Evolutionary conservation across 768 basidiomycete species (phyloP), one percentile per base, ranked within the genome.

Genomic region (Tephrocybe sp.): DNA sequence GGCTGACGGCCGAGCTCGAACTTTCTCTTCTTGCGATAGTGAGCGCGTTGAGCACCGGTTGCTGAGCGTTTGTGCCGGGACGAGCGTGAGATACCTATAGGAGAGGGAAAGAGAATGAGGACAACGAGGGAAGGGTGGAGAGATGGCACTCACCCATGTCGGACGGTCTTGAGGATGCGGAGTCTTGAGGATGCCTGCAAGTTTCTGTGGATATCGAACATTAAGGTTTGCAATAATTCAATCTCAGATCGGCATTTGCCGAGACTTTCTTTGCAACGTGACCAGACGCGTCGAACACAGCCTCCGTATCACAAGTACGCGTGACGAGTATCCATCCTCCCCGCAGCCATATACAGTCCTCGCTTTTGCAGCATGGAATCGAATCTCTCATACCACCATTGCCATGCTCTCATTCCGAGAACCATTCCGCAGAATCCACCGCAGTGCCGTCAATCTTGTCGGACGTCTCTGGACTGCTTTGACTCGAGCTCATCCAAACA

Each of bases 1-100:
- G 97, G 78, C 70, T 98, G 97, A 68, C 97, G 93, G 68, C 95
- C 97, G 64, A 97, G 86, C 82, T 99, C 97, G 75, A 98, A 98
- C 79, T 98, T 97, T 87, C 97, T 86, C 91, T 98, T 99, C 84
- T 99, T 99, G 81, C 95, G 92, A 78, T 94, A 95, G 76, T 88
- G 84, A 62, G 93, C 84, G 63, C 89, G 87, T 73, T 93, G 89
- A 52, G 89, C 91, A 64, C 91, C 95, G 42, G 92, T 86, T 62
- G 82, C 87, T 59, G 93, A 89, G 69, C 94, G 92, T 77, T 98
- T 98, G 82, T 98, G 93, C 69, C 95, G 83, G 64, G 94, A 95
- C 57, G 93, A 83, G 64, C 95, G 88, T 65, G 95, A 90, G 70
- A 98, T 97, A 92, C 94, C 94, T 93, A 61, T 16, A 25, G 19